phyloP scores from a whole-genome alignment of 1,139 yeast genomes.

The Candida buenavistaensis region DNA sequence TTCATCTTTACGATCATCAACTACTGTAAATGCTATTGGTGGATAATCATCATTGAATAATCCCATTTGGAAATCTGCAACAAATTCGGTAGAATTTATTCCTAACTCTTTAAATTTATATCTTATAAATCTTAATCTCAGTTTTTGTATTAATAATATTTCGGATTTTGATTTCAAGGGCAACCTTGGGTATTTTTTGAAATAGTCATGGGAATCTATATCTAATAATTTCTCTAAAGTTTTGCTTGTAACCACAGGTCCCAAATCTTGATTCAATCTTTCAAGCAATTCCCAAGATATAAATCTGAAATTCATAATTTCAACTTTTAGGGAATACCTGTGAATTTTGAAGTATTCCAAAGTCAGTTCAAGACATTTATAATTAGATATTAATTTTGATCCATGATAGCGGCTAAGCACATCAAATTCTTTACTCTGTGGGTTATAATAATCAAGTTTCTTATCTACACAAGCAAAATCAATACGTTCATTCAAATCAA shows the following conservation, averaged over 20 bases:
- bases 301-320: constrained; percentile 11
- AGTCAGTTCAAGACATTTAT: not conserved
- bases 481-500: constrained; percentile 22
- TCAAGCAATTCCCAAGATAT: constrained; percentile 9
- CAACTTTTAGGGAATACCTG: constrained; percentile 3
- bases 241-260: too few species aligned
- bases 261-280: constrained; percentile 2
- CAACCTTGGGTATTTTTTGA: too few species aligned
- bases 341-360: not conserved
- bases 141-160: not conserved
- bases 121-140: not conserved
- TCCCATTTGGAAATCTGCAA: too few species aligned
- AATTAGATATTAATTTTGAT: too few species aligned
- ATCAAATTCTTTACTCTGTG: not conserved
- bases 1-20: too few species aligned
- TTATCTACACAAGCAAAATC: constrained; percentile 9
- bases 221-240: too few species aligned
- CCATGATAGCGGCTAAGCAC: too few species aligned
- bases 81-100: too few species aligned
- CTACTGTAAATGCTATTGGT: not conserved
- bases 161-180: not conserved
- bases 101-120: not conserved
- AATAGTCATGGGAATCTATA: too few species aligned
- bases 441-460: constrained; percentile 13
- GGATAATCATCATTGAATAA: too few species aligned